These are phyloP conservation scores for Hordeum vulgare DNA, from an alignment of 176 grass and related monocot genomes.

Conservation along the genomic window DNA sequence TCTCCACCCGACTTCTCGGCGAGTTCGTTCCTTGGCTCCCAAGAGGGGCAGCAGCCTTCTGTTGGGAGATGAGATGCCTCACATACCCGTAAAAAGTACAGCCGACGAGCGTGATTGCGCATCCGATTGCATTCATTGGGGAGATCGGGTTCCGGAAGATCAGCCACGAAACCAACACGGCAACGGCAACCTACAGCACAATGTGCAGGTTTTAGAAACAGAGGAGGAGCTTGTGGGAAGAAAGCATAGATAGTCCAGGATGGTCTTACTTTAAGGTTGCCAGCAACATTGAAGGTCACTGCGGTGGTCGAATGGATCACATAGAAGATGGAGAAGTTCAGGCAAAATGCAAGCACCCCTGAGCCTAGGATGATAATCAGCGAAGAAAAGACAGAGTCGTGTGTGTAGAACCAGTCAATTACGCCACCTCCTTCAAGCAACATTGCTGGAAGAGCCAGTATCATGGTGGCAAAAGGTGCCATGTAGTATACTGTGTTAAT, in stretches of 20 bases:
- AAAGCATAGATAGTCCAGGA: not conserved
- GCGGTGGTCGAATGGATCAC: constrained; percentile 97
- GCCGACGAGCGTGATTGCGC: constrained; percentile 67
- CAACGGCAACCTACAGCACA: constrained; percentile 75
- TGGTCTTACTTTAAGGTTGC: constrained; percentile 79
- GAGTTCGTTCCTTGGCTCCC: constrained; percentile 44
- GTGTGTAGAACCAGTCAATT: constrained; percentile 84
- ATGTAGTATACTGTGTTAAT: constrained; percentile 99
- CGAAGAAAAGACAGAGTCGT: constrained; percentile 47
- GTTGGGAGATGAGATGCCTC: constrained; percentile 62
- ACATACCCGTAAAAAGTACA: constrained; percentile 98
- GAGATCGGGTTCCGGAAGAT: constrained; percentile 97
- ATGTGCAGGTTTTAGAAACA: not conserved
- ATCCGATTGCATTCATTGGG: constrained; percentile 79
- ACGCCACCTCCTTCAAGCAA: constrained; percentile 78
- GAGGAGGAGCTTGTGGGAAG: not conserved
- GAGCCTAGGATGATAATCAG: constrained; percentile 74
- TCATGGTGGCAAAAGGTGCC: constrained; percentile 97
- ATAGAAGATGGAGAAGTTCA: constrained; percentile 98
- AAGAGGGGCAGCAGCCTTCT: constrained; percentile 22
- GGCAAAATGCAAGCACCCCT: constrained; percentile 86
- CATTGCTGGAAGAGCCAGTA: constrained; percentile 75
- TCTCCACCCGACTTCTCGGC: constrained; percentile 55
- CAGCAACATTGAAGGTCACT: constrained; percentile 95
- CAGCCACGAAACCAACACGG: constrained; percentile 74